Conservation (phyloP, 345 rosid genomes). For the Populus deltoides region DNA sequence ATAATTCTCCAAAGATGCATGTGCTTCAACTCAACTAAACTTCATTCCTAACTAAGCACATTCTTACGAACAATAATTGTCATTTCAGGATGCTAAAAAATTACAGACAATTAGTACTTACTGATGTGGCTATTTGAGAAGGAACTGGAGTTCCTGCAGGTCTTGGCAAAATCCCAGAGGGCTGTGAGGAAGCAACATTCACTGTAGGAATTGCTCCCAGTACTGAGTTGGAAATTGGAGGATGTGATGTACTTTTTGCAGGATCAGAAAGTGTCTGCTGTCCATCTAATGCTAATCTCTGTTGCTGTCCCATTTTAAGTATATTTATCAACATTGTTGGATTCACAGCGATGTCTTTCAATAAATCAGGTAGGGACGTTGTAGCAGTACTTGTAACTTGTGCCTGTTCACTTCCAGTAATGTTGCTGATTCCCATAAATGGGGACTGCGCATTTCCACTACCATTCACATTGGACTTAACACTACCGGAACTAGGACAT, state of each 20-base stretch:
- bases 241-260: conserved; percentile 36
- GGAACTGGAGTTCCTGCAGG: conserved; percentile 46
- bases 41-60: background rate
- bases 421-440: conserved; percentile 25
- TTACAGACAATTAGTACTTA: conserved; percentile 37
- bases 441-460: conserved; percentile 38
- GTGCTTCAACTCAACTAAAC: background rate
- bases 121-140: conserved; percentile 35
- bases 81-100: background rate
- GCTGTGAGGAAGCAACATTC: conserved; percentile 31
- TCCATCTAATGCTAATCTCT: conserved; percentile 47
- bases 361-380: conserved; percentile 46
- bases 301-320: conserved; percentile 73
- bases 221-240: conserved; percentile 40
- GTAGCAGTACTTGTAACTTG: background rate
- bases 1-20: background rate
- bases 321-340: conserved; percentile 66
- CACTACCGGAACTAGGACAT: conserved; percentile 30
- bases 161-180: conserved; percentile 44
- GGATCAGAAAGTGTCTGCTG: conserved; percentile 37
- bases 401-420: conserved; percentile 12
- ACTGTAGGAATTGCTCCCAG: conserved; percentile 39
- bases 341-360: conserved; percentile 70
- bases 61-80: background rate
- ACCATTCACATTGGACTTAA: conserved; percentile 28